These are phyloP conservation scores for Umbelopsis sp. DNA, from an alignment of 371 early-diverging fungal genomes.

Conservation along the genomic window DNA sequence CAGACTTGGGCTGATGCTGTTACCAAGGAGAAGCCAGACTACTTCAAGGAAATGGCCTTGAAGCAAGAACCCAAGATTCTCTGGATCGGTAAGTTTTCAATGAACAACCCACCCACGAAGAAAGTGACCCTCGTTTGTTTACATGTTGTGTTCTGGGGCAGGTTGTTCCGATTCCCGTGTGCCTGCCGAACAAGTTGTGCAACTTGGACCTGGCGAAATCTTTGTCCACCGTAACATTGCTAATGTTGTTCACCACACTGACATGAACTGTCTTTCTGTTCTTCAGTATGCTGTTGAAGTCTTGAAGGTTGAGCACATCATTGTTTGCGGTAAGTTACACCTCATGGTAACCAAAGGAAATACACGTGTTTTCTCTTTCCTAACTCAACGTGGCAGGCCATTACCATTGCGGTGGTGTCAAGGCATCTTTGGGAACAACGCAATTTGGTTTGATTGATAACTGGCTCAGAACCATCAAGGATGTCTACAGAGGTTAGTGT, in stretches of 20 bases:
- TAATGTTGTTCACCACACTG: slow-evolving; percentile 81
- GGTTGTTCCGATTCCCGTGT: slow-evolving; percentile 93
- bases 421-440: slow-evolving; percentile 63
- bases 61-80: slow-evolving; percentile 87
- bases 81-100: slow-evolving; percentile 76
- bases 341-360: too few species aligned
- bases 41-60: slow-evolving; percentile 55
- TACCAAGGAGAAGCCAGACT: slow-evolving; percentile 38
- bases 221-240: slow-evolving; percentile 97
- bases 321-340: slow-evolving; percentile 77
- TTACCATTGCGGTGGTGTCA: slow-evolving; percentile 88
- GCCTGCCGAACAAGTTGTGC: slow-evolving; percentile 69
- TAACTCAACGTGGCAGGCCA: slow-evolving; percentile 55
- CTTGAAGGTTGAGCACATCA: slow-evolving; percentile 89
- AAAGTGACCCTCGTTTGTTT: slow-evolving; percentile 1
- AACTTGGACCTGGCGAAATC: slow-evolving; percentile 82
- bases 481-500: slow-evolving; percentile 64
- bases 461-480: slow-evolving; percentile 83
- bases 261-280: slow-evolving; percentile 83
- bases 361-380: too few species aligned
- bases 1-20: slow-evolving; percentile 44
- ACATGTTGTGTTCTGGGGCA: slow-evolving; percentile 19
- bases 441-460: slow-evolving; percentile 84
- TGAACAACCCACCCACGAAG: background rate
- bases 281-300: slow-evolving; percentile 92